A percentile compares a stretch with the other conserved stretches of the same genome.
These are phyloP conservation scores for Erythrobasidium yunnanense DNA, from an alignment of 768 basidiomycete species.

Conservation along the genomic window DNA sequence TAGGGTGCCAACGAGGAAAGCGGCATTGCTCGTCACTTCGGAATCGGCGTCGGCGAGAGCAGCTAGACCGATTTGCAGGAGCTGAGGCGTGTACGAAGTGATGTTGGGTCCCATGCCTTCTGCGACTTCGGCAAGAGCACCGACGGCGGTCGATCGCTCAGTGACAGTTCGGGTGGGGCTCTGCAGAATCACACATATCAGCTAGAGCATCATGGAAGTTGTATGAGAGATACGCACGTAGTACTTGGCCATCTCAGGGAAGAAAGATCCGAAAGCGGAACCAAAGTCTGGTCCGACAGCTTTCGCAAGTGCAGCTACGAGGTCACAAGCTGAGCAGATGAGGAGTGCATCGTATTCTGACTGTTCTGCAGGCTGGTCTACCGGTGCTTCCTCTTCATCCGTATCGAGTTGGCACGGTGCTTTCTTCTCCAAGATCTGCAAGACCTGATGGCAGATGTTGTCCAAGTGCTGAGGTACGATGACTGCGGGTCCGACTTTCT, in stretches of 20 bases:
- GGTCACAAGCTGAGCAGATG: conserved; percentile 84
- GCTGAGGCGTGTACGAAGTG: conserved; percentile 67
- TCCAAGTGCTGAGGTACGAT: conserved; percentile 59
- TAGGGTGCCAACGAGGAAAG: conserved; percentile 83
- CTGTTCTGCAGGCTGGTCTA: conserved; percentile 55
- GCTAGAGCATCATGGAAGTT: neutral
- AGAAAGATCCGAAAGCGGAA: conserved; percentile 71
- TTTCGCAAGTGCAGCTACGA: conserved; percentile 76
- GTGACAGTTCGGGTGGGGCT: conserved; percentile 74
- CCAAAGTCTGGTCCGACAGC: conserved; percentile 76
- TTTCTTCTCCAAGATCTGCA: conserved; percentile 82
- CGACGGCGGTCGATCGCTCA: conserved; percentile 85
- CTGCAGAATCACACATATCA: conserved; percentile 43
- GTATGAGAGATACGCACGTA: conserved; percentile 53
- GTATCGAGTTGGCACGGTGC: conserved; percentile 72
- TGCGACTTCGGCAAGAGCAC: conserved; percentile 89
- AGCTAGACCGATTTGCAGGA: conserved; percentile 72
- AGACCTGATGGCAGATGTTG: conserved; percentile 63
- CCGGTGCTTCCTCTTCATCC: conserved; percentile 47
- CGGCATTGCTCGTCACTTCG: conserved; percentile 94
- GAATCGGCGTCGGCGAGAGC: conserved; percentile 71
- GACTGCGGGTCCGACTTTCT: conserved; percentile 78
- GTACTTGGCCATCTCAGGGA: conserved; percentile 79
- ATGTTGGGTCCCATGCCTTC: conserved; percentile 69
- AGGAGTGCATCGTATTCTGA: conserved; percentile 95